Percentiles rank a stretch among this genome's conserved stretches.
These are phyloP conservation scores for Saccharomycopsis babjevae DNA, from an alignment of 805 yeast genomes.

Conservation along the genomic window DNA sequence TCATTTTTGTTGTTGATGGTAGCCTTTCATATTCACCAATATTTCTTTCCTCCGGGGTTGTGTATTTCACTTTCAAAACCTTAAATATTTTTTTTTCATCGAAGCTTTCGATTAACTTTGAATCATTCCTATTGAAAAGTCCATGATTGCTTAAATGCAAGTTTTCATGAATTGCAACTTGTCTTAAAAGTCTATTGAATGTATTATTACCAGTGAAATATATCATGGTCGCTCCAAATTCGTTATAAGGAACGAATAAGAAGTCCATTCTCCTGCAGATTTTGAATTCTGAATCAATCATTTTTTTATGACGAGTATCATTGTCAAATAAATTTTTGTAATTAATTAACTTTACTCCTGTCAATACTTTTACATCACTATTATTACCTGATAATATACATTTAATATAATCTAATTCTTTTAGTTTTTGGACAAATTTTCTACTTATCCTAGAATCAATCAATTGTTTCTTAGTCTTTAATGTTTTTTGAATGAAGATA, in stretches of 20 bases:
- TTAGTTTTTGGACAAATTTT: conserved; percentile 22
- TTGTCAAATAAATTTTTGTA: background rate
- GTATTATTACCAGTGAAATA: conserved; percentile 47
- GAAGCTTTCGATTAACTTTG: conserved; percentile 30
- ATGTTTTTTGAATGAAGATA: conserved; percentile 31
- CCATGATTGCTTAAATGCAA: conserved; percentile 35
- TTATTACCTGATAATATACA: conserved; percentile 20
- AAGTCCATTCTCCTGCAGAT: conserved; percentile 47
- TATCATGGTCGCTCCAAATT: conserved; percentile 37
- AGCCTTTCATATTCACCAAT: conserved; percentile 19
- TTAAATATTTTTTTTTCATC: conserved; percentile 38
- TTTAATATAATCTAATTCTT: conserved; percentile 22
- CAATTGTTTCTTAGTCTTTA: conserved; percentile 20
- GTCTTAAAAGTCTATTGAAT: conserved; percentile 39
- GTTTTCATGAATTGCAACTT: conserved; percentile 32
- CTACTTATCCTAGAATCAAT: conserved; percentile 4
- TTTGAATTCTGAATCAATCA: conserved; percentile 25
- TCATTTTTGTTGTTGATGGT: background rate
- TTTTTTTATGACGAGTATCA: conserved; percentile 21
- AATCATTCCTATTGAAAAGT: conserved; percentile 23
- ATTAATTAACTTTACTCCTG: conserved; percentile 10
- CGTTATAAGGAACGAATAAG: conserved; percentile 34
- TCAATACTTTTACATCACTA: conserved; percentile 3
- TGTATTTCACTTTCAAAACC: conserved; percentile 30
- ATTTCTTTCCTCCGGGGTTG: conserved; percentile 23